Evolutionary conservation across 805 yeast species (phyloP).

Genomic region (Starmera dryadoides): DNA sequence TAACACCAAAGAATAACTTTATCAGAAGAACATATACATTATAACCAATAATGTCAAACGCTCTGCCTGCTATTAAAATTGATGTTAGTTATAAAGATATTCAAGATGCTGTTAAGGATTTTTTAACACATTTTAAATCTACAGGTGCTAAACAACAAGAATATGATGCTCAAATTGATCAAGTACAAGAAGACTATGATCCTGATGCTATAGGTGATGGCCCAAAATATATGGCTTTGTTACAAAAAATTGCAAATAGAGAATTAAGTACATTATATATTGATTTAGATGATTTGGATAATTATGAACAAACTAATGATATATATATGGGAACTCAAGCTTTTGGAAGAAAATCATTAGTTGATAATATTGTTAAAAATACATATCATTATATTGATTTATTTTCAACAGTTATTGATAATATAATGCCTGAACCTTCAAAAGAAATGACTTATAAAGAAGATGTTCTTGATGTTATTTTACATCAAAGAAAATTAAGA

Average conservation of each 20-base stretch:
- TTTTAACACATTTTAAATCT: conserved; percentile 59
- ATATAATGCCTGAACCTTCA: conserved; percentile 81
- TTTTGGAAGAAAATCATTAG: conserved; percentile 30
- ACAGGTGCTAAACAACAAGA: conserved; percentile 22
- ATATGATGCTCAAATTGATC: conserved; percentile 27
- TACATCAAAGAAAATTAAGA: conserved; percentile 82
- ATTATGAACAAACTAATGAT: conserved; percentile 48
- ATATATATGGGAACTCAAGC: conserved; percentile 16
- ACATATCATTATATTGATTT: conserved; percentile 75
- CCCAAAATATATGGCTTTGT: conserved; percentile 66
- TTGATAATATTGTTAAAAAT: conserved; percentile 59
- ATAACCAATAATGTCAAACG: conserved; percentile 14
- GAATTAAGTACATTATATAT: conserved; percentile 60
- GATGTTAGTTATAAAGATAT: conserved; percentile 69
- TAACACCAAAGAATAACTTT: too few species aligned
- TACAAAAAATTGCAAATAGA: conserved; percentile 82
- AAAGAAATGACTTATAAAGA: conserved; percentile 72
- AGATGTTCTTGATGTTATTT: conserved; percentile 87
- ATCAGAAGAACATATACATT: neutral
- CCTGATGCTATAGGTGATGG: conserved; percentile 28
- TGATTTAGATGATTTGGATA: conserved; percentile 78
- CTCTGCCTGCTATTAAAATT: conserved; percentile 58
- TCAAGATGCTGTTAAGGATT: conserved; percentile 50
- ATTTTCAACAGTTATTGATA: conserved; percentile 70
- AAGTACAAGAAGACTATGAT: conserved; percentile 16